phyloP scores from a whole-genome alignment of 2,329 filamentous ascomycete species.

The Colletotrichum cordylinicola region DNA sequence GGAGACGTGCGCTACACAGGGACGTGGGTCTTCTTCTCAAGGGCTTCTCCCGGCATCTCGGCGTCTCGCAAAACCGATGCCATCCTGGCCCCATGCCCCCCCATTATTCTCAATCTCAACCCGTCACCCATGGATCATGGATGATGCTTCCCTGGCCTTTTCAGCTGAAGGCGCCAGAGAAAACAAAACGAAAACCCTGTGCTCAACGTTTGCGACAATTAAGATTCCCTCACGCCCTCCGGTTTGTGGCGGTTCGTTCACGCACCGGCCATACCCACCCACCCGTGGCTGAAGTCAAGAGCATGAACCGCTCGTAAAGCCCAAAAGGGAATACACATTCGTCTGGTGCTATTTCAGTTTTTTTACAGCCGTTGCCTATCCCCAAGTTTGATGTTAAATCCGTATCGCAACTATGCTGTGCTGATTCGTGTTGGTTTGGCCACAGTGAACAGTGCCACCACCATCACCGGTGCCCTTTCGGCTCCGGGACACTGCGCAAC shows the following conservation, averaged over 20 bases:
- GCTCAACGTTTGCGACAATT: not conserved
- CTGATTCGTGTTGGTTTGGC: not conserved
- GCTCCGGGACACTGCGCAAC: not conserved
- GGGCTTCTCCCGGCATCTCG: constrained; percentile 18
- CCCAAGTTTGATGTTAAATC: not conserved
- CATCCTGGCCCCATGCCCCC: not conserved
- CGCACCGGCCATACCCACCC: not conserved
- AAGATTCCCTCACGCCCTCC: not conserved
- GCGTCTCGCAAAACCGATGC: constrained; percentile 11
- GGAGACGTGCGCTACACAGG: not conserved
- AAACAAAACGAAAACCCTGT: not conserved
- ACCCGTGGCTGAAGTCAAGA: not conserved
- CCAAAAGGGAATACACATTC: not conserved
- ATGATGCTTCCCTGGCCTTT: not conserved
- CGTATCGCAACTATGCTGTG: not conserved
- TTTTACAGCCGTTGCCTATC: not conserved
- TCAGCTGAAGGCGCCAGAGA: not conserved
- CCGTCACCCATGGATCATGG: not conserved
- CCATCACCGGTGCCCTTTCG: constrained; percentile 9
- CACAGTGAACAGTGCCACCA: not conserved
- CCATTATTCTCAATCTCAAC: not conserved
- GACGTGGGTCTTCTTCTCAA: not conserved
- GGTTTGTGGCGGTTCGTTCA: not conserved
- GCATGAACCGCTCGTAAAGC: constrained; percentile 1
- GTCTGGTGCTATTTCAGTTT: not conserved